phyloP scores from a whole-genome alignment of 345 rosid genomes.

The Hevea brasiliensis region DNA sequence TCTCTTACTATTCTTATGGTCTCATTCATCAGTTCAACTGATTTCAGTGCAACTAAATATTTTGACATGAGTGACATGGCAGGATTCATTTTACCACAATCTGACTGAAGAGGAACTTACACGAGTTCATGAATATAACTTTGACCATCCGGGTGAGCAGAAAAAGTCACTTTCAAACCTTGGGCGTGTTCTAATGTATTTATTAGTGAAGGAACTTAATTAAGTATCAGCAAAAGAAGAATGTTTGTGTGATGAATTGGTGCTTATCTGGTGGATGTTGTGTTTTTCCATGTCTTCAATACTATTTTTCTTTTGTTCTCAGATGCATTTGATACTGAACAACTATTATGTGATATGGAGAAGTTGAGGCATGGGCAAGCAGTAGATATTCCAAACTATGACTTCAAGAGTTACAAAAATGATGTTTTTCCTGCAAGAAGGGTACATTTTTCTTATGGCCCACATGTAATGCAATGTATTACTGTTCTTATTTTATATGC shows the following conservation, averaged over 20 bases:
- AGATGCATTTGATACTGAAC: constrained; percentile 95
- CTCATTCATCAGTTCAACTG: background rate
- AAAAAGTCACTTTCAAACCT: background rate
- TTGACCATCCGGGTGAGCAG: constrained; percentile 98
- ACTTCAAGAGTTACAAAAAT: constrained; percentile 72
- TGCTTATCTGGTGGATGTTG: background rate
- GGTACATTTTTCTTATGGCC: constrained; percentile 20
- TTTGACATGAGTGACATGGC: constrained; percentile 42
- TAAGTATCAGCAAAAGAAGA: background rate
- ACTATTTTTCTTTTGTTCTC: constrained; percentile 28
- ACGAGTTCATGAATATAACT: constrained; percentile 92
- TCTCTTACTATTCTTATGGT: background rate
- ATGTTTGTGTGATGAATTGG: constrained; percentile 1
- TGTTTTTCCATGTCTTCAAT: constrained; percentile 13
- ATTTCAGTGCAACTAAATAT: constrained; percentile 6
- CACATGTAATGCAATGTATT: background rate
- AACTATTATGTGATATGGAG: constrained; percentile 73
- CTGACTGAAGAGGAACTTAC: constrained; percentile 83
- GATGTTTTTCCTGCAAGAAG: constrained; percentile 34
- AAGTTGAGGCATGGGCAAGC: constrained; percentile 83
- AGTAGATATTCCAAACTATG: constrained; percentile 91
- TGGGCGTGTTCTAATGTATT: background rate
- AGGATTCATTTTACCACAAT: constrained; percentile 98
- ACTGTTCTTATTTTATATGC: background rate
- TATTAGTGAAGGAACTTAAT: background rate